A percentile compares a stretch with the other conserved stretches of the same genome.
phyloP scores from a whole-genome alignment of 768 basidiomycete genomes.

The Thelephora aurantiotincta region DNA sequence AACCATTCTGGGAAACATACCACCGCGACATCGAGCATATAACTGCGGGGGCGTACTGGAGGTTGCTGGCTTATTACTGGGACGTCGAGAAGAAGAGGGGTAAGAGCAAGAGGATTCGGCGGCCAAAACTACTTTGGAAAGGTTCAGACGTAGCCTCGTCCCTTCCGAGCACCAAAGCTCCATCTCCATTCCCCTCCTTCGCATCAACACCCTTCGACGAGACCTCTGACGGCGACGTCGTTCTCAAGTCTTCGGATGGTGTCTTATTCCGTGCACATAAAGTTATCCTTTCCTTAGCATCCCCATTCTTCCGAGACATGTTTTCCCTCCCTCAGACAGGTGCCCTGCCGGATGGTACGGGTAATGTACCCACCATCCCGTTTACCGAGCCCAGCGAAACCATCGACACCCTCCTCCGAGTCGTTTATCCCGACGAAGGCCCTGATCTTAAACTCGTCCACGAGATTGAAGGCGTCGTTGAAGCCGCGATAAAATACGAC shows the following conservation, averaged over 20 bases:
- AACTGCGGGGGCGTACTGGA: neutral
- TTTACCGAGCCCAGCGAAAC: slow-evolving; percentile 6
- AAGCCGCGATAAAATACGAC: slow-evolving; percentile 3
- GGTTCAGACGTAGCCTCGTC: neutral
- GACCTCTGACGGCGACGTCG: neutral
- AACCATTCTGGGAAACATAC: neutral
- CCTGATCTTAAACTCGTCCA: slow-evolving; percentile 1
- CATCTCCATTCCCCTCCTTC: neutral
- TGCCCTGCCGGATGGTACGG: neutral
- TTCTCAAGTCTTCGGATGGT: neutral
- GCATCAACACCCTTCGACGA: neutral
- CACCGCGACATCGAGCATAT: neutral
- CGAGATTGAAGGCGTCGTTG: slow-evolving; percentile 4
- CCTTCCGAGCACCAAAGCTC: neutral
- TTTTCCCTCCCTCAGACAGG: neutral
- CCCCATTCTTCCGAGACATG: neutral
- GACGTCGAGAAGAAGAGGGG: neutral
- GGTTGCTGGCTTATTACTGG: neutral
- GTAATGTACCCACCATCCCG: neutral
- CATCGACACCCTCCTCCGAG: slow-evolving; percentile 9
- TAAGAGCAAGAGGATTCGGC: neutral
- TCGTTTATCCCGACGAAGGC: slow-evolving; percentile 9
- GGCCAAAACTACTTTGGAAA: neutral
- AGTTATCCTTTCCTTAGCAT: neutral
- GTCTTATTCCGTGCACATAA: neutral